Evolutionary conservation across 2,329 filamentous ascomycete species (phyloP).

Genomic region (Penicillium sp.): DNA sequence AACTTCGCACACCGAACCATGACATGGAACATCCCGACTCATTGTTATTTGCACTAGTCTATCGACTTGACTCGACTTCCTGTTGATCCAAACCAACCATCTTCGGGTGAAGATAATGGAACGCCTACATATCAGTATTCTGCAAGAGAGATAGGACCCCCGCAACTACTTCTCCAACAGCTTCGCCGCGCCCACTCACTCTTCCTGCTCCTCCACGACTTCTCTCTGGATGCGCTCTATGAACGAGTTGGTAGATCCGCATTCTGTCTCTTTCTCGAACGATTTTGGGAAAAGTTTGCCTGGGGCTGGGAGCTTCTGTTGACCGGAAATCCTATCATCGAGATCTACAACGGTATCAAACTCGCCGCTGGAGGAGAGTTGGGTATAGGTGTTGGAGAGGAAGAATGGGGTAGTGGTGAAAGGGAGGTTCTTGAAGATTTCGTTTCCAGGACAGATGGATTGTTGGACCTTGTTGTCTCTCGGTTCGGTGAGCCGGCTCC

Average conservation of each 20-base stretch:
- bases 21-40: conserved; percentile 5
- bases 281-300: conserved; percentile 77
- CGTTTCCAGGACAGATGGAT: conserved; percentile 74
- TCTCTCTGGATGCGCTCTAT: conserved; percentile 72
- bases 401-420: conserved; percentile 92
- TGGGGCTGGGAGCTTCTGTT: conserved; percentile 83
- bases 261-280: conserved; percentile 73
- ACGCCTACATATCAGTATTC: conserved; percentile 74
- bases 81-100: conserved; percentile 51
- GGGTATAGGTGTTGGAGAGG: conserved; percentile 91
- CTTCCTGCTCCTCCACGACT: conserved; percentile 86
- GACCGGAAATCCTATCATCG: conserved; percentile 82
- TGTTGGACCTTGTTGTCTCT: conserved; percentile 86
- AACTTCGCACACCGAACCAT: not conserved
- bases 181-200: conserved; percentile 79
- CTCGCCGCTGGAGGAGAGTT: conserved; percentile 88
- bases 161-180: conserved; percentile 76
- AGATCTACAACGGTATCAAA: conserved; percentile 81
- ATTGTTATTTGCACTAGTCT: conserved; percentile 57
- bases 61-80: conserved; percentile 80
- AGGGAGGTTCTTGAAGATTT: conserved; percentile 92
- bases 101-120: conserved; percentile 40
- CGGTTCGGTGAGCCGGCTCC: conserved; percentile 70
- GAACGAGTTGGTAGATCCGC: conserved; percentile 65
- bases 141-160: conserved; percentile 83